Conservation (phyloP, 768 basidiomycete genomes). For the Termitomyces sp. region DNA sequence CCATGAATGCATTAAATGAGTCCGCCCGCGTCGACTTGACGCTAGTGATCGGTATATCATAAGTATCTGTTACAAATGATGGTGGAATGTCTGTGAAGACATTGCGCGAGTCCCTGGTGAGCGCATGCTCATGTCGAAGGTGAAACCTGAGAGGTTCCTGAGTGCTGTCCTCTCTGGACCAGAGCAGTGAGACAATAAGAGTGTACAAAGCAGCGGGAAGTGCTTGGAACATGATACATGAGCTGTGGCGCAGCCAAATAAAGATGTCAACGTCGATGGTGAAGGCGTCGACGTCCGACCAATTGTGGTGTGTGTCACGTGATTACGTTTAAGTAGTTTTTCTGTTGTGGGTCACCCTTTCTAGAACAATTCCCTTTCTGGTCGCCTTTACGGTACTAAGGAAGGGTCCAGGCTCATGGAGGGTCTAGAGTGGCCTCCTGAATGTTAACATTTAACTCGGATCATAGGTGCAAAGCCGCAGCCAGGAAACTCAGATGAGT, state of each 20-base stretch:
- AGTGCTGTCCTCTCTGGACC: conserved; percentile 25
- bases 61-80: conserved; percentile 29
- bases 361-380: background rate
- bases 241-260: background rate
- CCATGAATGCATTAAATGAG: conserved; percentile 34
- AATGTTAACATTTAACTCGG: background rate
- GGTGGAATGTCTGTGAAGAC: conserved; percentile 52
- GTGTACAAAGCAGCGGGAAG: conserved; percentile 39
- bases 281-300: background rate
- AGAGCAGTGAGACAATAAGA: conserved; percentile 37
- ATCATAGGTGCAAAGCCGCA: background rate
- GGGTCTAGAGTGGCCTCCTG: background rate
- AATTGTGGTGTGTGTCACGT: background rate
- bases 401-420: background rate
- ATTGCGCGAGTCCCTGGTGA: conserved; percentile 47
- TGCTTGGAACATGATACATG: conserved; percentile 24
- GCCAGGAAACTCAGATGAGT: background rate
- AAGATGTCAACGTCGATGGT: background rate
- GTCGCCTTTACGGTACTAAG: background rate
- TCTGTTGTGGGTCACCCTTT: background rate
- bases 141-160: conserved; percentile 46
- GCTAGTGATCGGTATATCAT: conserved; percentile 34
- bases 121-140: conserved; percentile 61
- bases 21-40: conserved; percentile 42
- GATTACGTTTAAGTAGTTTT: background rate